Percentiles rank a stretch among this genome's conserved stretches.
Evolutionary conservation across 2,329 filamentous ascomycete genomes (phyloP).

Genomic region (Davidsoniella virescens): DNA sequence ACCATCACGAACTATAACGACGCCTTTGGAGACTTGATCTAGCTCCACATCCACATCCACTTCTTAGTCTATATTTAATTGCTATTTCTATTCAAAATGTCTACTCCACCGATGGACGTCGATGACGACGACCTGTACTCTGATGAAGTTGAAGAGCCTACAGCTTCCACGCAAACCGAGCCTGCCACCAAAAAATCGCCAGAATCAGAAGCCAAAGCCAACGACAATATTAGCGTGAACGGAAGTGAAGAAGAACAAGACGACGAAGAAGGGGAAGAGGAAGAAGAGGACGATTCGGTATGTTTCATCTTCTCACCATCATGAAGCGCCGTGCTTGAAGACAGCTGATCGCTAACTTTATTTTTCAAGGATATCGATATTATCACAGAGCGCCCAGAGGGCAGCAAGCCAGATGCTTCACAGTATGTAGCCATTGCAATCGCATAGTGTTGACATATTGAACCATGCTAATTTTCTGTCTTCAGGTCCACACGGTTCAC

Average conservation of each 20-base stretch:
- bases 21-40: not conserved
- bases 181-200: not conserved
- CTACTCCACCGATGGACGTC: slow-evolving; percentile 36
- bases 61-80: not conserved
- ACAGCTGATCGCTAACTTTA: slow-evolving; percentile 2
- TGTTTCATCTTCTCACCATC: not conserved
- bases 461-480: not conserved
- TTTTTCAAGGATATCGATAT: slow-evolving; percentile 45
- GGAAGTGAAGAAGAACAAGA: slow-evolving; percentile 41
- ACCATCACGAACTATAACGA: not conserved
- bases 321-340: not conserved
- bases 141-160: slow-evolving; percentile 34
- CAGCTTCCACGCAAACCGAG: slow-evolving; percentile 20
- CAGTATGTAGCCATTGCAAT: slow-evolving; percentile 27
- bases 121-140: slow-evolving; percentile 54
- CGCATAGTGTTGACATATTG: not conserved
- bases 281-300: slow-evolving; percentile 30
- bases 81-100: slow-evolving; percentile 1
- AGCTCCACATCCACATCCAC: not conserved
- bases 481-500: slow-evolving; percentile 44
- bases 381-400: slow-evolving; percentile 50
- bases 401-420: slow-evolving; percentile 41
- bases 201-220: not conserved
- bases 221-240: not conserved
- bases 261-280: slow-evolving; percentile 48